A percentile compares a stretch with the other conserved stretches of the same genome.
Evolutionary conservation across 495 filamentous ascomycete genomes (phyloP).

Genomic region (Tuber melanosporum): DNA sequence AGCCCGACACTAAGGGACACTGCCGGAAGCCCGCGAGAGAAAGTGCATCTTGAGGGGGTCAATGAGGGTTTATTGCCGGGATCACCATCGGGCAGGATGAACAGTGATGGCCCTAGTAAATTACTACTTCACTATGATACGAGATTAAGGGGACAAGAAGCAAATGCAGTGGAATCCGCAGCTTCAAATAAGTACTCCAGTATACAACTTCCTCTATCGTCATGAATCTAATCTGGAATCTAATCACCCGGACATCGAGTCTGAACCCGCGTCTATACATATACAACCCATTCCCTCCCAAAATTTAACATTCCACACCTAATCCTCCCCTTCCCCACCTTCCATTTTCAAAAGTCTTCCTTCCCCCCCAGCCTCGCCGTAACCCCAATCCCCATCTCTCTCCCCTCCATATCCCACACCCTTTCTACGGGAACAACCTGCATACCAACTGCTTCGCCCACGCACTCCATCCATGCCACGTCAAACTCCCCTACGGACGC

Average conservation of each 20-base stretch:
- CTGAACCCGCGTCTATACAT: not conserved
- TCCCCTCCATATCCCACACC: constrained; percentile 29
- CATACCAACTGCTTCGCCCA: not conserved
- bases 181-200: not conserved
- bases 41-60: no score
- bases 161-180: not conserved
- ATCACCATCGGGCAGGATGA: not conserved
- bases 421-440: constrained; percentile 27
- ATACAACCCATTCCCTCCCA: not conserved
- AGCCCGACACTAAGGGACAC: no score
- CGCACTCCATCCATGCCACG: constrained; percentile 8
- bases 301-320: not conserved
- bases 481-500: constrained; percentile 16
- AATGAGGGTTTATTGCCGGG: not conserved
- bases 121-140: not conserved
- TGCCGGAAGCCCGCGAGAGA: no score
- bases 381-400: constrained; percentile 13
- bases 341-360: not conserved
- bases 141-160: not conserved
- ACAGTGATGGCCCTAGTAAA: not conserved
- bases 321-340: not conserved
- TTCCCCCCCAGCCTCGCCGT: constrained; percentile 19
- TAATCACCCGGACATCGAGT: not conserved
- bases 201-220: not conserved
- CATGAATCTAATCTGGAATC: not conserved